Base-by-base conservation (phyloP, 1,139 yeast genomes). In the Yamadazyma blattariae region DNA sequence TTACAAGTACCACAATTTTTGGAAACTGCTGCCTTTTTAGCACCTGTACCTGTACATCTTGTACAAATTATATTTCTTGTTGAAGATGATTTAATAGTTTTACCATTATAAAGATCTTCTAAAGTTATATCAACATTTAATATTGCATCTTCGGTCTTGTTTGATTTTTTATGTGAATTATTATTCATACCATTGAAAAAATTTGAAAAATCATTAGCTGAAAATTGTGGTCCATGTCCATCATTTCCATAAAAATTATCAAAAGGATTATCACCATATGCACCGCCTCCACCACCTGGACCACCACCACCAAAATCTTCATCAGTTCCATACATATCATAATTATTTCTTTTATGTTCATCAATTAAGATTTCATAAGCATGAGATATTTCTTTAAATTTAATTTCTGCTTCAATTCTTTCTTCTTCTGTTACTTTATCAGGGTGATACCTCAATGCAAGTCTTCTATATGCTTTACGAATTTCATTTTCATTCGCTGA, bases 91-190 rank as follows among this genome's bases (percentile, higher is more conserved):
- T 87, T 84, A 44, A 88, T 73, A 12, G 80, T 77, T 53, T 87
- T 87, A 8, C 98, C 97, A 46, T 76, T 77, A 66, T 77, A 92
- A 30, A 88, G 61, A 42, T 90, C 97, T 38, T 80, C 88, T 37
- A 89, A 60, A 0, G 84, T 71, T 7, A 89, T 79, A 7, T 72
- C 76, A 8, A 84, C 75, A 26, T 78, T 76, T 33, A 86, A 59
- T 18, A 65, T 62, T 0, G 90, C 94, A 54, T 88, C 90, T 6
- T 72, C 82, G 0, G 95, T 85, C 32, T 64, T 48, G 5, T 35
- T 35, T 28, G 48, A 41, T 28, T 43, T 33, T 8, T 40, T 34
- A 12, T 19, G 20, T 16, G 25, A 10, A 17, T 17, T 26, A 29
- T 20, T 48, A 44, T 60, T 61, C 74, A 60, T 69, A 41, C 67